phyloP scores from a whole-genome alignment of 805 yeast genomes.

The Cyberlindnera maritima region DNA sequence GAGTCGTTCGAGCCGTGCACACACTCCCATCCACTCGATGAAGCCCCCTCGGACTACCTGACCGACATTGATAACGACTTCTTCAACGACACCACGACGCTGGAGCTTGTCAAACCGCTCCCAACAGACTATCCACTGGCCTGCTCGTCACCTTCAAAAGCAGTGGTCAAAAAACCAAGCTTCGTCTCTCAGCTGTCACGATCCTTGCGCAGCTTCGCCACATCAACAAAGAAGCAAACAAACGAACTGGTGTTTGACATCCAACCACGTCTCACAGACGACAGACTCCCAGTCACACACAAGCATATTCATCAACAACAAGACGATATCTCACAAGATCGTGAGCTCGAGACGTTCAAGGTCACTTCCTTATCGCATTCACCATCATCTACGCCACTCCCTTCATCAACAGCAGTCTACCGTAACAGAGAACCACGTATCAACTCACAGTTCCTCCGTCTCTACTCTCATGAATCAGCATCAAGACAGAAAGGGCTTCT shows the following conservation, averaged over 20 bases:
- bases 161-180: slow-evolving; percentile 11
- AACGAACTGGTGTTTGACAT: slow-evolving; percentile 25
- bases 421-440: slow-evolving; percentile 46
- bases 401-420: slow-evolving; percentile 12
- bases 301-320: not conserved
- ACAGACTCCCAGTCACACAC: slow-evolving; percentile 17
- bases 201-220: slow-evolving; percentile 20
- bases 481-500: slow-evolving; percentile 35
- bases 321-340: slow-evolving; percentile 6
- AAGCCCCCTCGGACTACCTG: slow-evolving; percentile 13
- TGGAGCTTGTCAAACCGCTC: slow-evolving; percentile 4
- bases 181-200: slow-evolving; percentile 26
- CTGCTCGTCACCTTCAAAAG: not conserved
- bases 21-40: slow-evolving; percentile 24
- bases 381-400: slow-evolving; percentile 1
- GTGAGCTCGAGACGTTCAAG: slow-evolving; percentile 28
- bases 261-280: slow-evolving; percentile 29
- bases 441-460: slow-evolving; percentile 45
- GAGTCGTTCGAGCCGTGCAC: slow-evolving; percentile 15
- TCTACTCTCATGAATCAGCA: slow-evolving; percentile 49
- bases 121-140: not conserved
- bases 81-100: slow-evolving; percentile 10
- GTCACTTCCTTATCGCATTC: slow-evolving; percentile 19
- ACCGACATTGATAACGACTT: slow-evolving; percentile 26
- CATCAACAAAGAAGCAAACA: slow-evolving; percentile 16